These are phyloP conservation scores for Coniosporium tulheliwenetii DNA, from an alignment of 2,329 filamentous ascomycete species.

Conservation along the genomic window DNA sequence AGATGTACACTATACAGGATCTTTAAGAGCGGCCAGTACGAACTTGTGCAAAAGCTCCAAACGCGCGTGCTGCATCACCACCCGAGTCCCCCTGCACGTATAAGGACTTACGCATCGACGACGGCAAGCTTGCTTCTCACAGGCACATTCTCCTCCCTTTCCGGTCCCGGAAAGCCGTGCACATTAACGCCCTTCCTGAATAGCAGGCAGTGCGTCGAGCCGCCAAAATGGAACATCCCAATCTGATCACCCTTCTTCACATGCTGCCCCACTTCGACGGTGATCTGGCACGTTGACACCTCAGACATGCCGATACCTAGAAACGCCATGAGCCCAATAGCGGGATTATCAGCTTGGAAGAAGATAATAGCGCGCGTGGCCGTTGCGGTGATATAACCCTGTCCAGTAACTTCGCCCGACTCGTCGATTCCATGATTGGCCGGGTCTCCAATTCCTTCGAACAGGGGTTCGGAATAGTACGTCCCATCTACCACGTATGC, in stretches of 20 bases:
- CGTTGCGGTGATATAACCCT: slow-evolving; percentile 52
- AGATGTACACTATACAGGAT: no score
- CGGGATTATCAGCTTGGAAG: slow-evolving; percentile 51
- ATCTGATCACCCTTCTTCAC: slow-evolving; percentile 55
- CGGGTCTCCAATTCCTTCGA: slow-evolving; percentile 27
- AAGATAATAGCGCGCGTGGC: slow-evolving; percentile 56
- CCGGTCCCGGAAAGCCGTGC: slow-evolving; percentile 16
- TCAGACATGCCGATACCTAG: slow-evolving; percentile 64
- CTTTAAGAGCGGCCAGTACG: no score
- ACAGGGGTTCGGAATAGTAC: slow-evolving; percentile 49
- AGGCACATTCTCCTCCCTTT: slow-evolving; percentile 18
- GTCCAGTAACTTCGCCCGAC: slow-evolving; percentile 33
- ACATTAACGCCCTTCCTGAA: slow-evolving; percentile 42
- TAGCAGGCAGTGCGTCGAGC: slow-evolving; percentile 52
- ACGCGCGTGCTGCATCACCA: no score
- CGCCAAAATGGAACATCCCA: slow-evolving; percentile 73
- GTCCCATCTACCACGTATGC: slow-evolving; percentile 46
- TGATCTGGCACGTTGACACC: slow-evolving; percentile 58
- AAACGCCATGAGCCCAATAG: slow-evolving; percentile 54
- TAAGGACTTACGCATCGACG: slow-evolving; percentile 8
- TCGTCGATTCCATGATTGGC: slow-evolving; percentile 23
- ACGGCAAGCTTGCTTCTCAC: slow-evolving; percentile 20
- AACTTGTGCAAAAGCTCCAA: no score
- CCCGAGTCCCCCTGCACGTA: no score
- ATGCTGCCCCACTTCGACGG: slow-evolving; percentile 48